A percentile compares a stretch with the other conserved stretches of the same genome.
Conservation (phyloP, 495 filamentous ascomycete species). For the Chaetomium tenue region DNA sequence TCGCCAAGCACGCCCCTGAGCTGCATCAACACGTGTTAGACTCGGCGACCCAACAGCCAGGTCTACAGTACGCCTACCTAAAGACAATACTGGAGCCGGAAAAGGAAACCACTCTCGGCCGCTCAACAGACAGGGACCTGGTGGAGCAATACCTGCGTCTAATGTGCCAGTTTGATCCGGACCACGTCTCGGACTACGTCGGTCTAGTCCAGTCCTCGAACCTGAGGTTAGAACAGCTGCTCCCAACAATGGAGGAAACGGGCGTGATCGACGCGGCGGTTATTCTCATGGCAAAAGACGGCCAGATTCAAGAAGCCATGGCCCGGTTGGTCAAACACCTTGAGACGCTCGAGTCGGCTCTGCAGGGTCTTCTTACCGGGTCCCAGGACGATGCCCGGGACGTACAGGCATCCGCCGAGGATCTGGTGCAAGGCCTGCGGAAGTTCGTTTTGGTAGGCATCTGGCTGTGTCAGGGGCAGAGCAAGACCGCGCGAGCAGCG, state of each 20-base stretch:
- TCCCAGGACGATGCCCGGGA: constrained; percentile 52
- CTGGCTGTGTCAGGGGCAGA: constrained; percentile 94
- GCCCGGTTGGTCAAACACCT: constrained; percentile 77
- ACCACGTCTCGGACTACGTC: constrained; percentile 83
- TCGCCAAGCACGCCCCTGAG: constrained; percentile 64
- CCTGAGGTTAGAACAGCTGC: constrained; percentile 72
- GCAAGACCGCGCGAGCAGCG: constrained; percentile 51
- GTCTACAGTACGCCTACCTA: constrained; percentile 74
- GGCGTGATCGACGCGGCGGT: constrained; percentile 93
- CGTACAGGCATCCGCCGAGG: constrained; percentile 49
- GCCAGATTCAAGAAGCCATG: constrained; percentile 80
- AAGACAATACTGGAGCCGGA: constrained; percentile 73
- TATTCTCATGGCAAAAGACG: constrained; percentile 85
- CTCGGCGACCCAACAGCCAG: constrained; percentile 60
- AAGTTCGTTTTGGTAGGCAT: constrained; percentile 89
- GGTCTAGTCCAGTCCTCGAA: constrained; percentile 74
- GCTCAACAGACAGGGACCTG: constrained; percentile 51
- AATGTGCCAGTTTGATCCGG: constrained; percentile 79
- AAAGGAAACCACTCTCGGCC: constrained; percentile 42
- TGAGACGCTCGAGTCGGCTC: constrained; percentile 70
- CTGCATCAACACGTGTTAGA: constrained; percentile 69
- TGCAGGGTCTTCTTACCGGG: constrained; percentile 64
- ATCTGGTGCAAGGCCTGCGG: constrained; percentile 71
- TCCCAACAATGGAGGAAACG: constrained; percentile 83
- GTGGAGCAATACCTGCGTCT: constrained; percentile 85